Percentiles rank a stretch among this genome's conserved stretches.
phyloP scores from a whole-genome alignment of 1,284 basidiomycete genomes.

The Malassezia dermatis region DNA sequence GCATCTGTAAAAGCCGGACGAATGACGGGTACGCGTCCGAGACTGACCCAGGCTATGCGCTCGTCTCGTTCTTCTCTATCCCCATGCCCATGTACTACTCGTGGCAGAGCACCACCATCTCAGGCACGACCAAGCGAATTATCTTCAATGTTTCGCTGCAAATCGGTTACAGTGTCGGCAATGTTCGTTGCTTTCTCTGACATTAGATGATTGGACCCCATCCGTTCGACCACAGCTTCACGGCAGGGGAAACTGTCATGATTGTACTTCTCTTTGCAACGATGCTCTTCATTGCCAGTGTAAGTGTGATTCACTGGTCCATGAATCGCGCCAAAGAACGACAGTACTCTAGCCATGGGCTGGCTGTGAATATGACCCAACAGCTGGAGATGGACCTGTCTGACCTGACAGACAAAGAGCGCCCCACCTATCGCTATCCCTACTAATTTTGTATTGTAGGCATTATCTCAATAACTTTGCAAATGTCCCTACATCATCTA shows the following conservation, averaged over 20 bases:
- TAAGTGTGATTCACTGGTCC: conserved; percentile 24
- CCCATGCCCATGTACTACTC: conserved; percentile 26
- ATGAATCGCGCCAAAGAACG: conserved; percentile 21
- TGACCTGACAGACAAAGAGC: conserved; percentile 43
- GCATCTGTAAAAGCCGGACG: background rate
- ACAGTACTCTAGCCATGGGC: conserved; percentile 2
- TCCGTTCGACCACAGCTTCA: background rate
- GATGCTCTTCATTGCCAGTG: conserved; percentile 16
- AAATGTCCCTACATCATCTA: background rate
- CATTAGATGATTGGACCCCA: conserved; percentile 19
- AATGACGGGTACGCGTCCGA: background rate
- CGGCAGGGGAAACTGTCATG: conserved; percentile 29
- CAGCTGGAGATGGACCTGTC: conserved; percentile 27
- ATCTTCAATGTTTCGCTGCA: conserved; percentile 32
- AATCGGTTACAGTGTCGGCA: conserved; percentile 35
- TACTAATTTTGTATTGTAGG: conserved; percentile 17
- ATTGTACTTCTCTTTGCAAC: conserved; percentile 33
- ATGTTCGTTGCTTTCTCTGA: conserved; percentile 14
- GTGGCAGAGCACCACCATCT: conserved; percentile 22
- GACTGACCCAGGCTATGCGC: conserved; percentile 11
- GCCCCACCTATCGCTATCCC: conserved; percentile 40
- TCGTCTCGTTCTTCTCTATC: conserved; percentile 23
- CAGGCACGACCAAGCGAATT: conserved; percentile 39
- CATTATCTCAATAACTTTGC: too few species aligned
- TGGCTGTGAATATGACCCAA: background rate